Evolutionary conservation across 768 basidiomycete species (phyloP), one percentile per base, ranked within the genome.

Genomic region (Suillus luteus): DNA sequence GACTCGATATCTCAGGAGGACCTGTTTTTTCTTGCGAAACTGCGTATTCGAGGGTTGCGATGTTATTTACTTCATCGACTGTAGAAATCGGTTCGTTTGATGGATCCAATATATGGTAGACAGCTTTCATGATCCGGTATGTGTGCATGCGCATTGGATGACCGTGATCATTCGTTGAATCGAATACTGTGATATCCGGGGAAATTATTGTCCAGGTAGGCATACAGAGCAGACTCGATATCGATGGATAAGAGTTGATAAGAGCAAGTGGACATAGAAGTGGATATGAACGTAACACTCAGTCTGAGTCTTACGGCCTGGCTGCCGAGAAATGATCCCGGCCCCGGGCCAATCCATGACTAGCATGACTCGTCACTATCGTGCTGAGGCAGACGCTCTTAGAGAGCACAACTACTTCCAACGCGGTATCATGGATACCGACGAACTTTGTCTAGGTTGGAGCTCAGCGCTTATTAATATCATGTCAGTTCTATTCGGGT

Each of bases 101-200:
- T 52, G 51, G 17, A 17, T 52, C 51, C 17, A 52, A 52, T 9
- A 52, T 15, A 10, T 31, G 49, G 6, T 51, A 51, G 15, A 31
- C 27, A 52, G 17, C 31, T 31, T 54, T 54, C 52, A 33, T 54
- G 15, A 33, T 10, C 19, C 52, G 31, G 52, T 31, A 54, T 52
- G 33, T 10, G 31, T 52, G 27, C 7, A 27, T 9, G 7, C 49
- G 15, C 49, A 51, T 51, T 17, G 49, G 15, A 27, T 51, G 49
- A 2, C 1, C 5, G 3, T 2, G 4, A 1, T 11, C 5, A 10
- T 46, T 46, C 15, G 0, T 2, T 3, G 8, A 8, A 17, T 4
- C 8, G 15, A 1, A 9, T 17, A 1, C 48, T 3, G 48, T 24
- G 1, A 15, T 15, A 0, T 15, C 1, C 15, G 15, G 27, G 27